These are phyloP conservation scores for Plantago elongata DNA, from an alignment of 257 asterid genomes.

Conservation along the genomic window DNA sequence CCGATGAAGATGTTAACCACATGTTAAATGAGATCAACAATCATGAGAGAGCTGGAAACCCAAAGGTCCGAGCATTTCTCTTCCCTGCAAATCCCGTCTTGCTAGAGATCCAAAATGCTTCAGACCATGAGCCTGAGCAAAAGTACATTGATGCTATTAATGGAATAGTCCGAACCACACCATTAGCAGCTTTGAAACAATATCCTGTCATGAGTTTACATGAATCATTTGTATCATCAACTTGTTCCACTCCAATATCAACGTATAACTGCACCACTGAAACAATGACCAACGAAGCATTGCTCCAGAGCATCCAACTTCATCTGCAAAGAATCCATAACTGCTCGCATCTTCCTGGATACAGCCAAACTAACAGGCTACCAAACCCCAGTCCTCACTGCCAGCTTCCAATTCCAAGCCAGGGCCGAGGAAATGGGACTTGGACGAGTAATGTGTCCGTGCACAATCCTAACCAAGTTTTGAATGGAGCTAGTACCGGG, in stretches of 20 bases:
- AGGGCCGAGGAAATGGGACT: constrained; percentile 35
- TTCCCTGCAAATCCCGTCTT: constrained; percentile 46
- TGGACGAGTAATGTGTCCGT: constrained; percentile 28
- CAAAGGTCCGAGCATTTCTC: constrained; percentile 65
- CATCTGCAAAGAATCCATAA: constrained; percentile 63
- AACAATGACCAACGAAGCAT: constrained; percentile 20
- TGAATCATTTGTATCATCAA: constrained; percentile 36
- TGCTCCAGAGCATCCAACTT: constrained; percentile 13
- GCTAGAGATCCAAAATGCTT: constrained; percentile 27
- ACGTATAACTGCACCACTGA: constrained; percentile 48
- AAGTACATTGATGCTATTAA: constrained; percentile 71
- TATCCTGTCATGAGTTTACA: constrained; percentile 24
- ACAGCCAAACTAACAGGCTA: constrained; percentile 25
- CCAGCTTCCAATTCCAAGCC: constrained; percentile 27
- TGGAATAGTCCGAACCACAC: constrained; percentile 34
- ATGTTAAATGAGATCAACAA: constrained; percentile 67
- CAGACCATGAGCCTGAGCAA: constrained; percentile 48
- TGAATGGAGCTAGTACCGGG: constrained; percentile 31
- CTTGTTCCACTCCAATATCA: constrained; percentile 58
- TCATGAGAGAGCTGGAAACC: constrained; percentile 35
- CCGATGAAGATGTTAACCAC: constrained; percentile 70
- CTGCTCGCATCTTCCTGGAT: constrained; percentile 27
- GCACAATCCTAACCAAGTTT: constrained; percentile 32
- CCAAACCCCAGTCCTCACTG: constrained; percentile 29
- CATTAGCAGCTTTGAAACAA: constrained; percentile 19